Conservation (phyloP, 768 basidiomycete genomes). For the Fomitopsis serialis region DNA sequence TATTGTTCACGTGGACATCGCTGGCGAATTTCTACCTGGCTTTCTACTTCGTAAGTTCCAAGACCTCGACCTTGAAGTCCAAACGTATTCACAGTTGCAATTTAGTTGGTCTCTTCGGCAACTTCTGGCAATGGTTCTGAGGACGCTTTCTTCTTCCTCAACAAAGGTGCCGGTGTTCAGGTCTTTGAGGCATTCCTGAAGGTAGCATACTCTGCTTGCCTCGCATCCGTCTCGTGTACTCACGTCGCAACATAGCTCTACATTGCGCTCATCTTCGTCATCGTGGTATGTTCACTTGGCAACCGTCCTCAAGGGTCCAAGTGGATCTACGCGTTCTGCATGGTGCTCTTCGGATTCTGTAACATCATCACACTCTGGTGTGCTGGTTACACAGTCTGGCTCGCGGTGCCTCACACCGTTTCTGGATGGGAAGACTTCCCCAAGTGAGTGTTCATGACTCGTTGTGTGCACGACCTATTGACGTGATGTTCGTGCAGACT, state of each 20-base stretch:
- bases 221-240: neutral
- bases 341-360: constrained; percentile 74
- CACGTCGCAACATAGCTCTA: constrained; percentile 49
- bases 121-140: constrained; percentile 41
- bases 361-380: constrained; percentile 82
- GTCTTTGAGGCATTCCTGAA: constrained; percentile 78
- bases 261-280: constrained; percentile 78
- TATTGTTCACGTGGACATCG: constrained; percentile 92
- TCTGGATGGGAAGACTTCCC: constrained; percentile 71
- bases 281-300: constrained; percentile 83
- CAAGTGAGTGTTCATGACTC: constrained; percentile 39
- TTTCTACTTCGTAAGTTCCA: constrained; percentile 83
- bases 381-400: constrained; percentile 86
- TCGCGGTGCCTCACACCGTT: constrained; percentile 71
- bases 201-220: constrained; percentile 13
- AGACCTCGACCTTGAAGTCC: no score
- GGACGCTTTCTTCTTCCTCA: constrained; percentile 83
- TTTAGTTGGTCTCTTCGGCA: constrained; percentile 76
- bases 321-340: constrained; percentile 74
- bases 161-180: constrained; percentile 59
- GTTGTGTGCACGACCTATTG: neutral
- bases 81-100: constrained; percentile 9
- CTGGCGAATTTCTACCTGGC: constrained; percentile 92
- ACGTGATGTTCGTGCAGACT: constrained; percentile 33
- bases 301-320: constrained; percentile 91